phyloP scores from a whole-genome alignment of 2,329 filamentous ascomycete species.

The Xylariaceae sp. region DNA sequence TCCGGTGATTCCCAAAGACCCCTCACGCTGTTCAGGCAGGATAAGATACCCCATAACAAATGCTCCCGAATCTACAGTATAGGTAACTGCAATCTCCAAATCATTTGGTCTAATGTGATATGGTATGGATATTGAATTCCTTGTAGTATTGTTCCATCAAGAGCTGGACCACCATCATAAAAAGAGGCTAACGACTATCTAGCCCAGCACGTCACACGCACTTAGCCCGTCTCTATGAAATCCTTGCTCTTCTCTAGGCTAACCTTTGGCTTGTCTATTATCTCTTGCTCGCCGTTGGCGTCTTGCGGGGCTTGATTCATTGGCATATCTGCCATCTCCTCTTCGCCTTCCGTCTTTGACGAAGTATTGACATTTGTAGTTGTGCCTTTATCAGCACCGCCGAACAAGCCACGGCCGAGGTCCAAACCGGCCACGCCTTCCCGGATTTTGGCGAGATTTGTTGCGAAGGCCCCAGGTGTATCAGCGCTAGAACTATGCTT shows the following conservation, averaged over 20 bases:
- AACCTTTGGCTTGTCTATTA: constrained; percentile 4
- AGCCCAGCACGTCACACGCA: not conserved
- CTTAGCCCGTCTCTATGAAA: not conserved
- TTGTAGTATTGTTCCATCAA: not conserved
- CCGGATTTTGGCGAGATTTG: constrained; percentile 47
- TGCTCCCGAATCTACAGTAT: not conserved
- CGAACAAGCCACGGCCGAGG: constrained; percentile 54
- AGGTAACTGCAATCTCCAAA: constrained; percentile 1
- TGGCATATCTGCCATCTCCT: constrained; percentile 37
- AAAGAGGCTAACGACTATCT: too few relatives aligned
- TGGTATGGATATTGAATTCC: not conserved
- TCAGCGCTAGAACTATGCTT: constrained; percentile 55
- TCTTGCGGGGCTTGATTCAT: not conserved
- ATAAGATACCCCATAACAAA: not conserved
- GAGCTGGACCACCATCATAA: too few relatives aligned
- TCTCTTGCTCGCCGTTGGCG: constrained; percentile 23
- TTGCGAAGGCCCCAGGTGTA: constrained; percentile 50
- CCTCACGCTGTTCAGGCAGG: constrained; percentile 1
- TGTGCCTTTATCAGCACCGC: constrained; percentile 24
- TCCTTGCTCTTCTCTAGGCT: not conserved
- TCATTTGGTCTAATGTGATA: not conserved
- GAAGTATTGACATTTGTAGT: not conserved
- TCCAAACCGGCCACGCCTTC: constrained; percentile 56
- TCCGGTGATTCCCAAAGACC: not conserved
- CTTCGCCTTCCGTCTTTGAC: constrained; percentile 22